Percentiles rank a stretch among this genome's conserved stretches.
Evolutionary conservation across 805 yeast species (phyloP).

Genomic region (Saturnispora gosingensis): DNA sequence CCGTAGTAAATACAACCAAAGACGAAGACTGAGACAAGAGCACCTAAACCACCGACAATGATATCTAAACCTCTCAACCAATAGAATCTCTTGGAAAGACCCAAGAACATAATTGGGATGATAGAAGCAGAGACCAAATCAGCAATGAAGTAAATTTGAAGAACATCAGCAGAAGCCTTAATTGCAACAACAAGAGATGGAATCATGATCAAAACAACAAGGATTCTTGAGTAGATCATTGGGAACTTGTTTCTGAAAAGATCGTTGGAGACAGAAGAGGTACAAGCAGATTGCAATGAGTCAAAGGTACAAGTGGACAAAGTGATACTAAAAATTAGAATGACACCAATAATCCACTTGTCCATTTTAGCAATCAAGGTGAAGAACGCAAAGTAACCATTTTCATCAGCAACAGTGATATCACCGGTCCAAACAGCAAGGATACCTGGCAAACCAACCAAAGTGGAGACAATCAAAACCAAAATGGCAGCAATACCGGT

Average conservation of each 20-base stretch:
- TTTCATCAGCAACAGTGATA: conserved; percentile 40
- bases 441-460: conserved; percentile 78
- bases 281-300: conserved; percentile 79
- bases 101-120: conserved; percentile 76
- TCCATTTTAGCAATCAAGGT: conserved; percentile 65
- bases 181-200: conserved; percentile 83
- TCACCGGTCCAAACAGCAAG: conserved; percentile 87
- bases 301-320: conserved; percentile 86
- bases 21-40: conserved; percentile 67
- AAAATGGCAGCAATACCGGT: conserved; percentile 66
- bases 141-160: conserved; percentile 83
- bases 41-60: conserved; percentile 76
- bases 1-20: conserved; percentile 77
- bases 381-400: conserved; percentile 64
- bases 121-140: conserved; percentile 83
- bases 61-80: conserved; percentile 73
- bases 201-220: conserved; percentile 71
- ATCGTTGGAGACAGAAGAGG: conserved; percentile 84
- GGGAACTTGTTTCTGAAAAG: conserved; percentile 73
- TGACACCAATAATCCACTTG: conserved; percentile 77
- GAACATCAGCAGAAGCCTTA: conserved; percentile 69
- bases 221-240: conserved; percentile 52
- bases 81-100: conserved; percentile 58
- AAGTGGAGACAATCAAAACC: conserved; percentile 50
- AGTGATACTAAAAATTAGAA: conserved; percentile 61